Percentiles rank a stretch among this genome's conserved stretches.
These are phyloP conservation scores for Prototheca cutis DNA, from an alignment of 163 green algal genomes.

Conservation along the genomic window DNA sequence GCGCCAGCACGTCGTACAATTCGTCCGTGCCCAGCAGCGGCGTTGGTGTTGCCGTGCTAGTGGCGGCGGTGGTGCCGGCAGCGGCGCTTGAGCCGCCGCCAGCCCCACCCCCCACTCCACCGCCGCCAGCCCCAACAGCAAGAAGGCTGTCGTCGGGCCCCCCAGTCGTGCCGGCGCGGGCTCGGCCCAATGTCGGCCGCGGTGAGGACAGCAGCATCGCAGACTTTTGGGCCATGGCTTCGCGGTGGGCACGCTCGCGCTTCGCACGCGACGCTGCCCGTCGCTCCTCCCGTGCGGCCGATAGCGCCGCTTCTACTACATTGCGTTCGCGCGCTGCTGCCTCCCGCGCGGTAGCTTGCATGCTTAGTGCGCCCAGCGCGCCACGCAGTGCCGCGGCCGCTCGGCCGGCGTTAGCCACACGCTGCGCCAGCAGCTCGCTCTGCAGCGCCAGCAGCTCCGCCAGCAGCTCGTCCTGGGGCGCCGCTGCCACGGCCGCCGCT, in stretches of 20 bases:
- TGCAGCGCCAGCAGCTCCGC: slow-evolving; percentile 72
- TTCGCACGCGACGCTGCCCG: slow-evolving; percentile 27
- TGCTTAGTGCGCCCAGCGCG: slow-evolving; percentile 40
- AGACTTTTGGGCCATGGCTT: slow-evolving; percentile 29
- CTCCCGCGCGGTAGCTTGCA: slow-evolving; percentile 22
- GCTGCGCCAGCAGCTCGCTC: slow-evolving; percentile 3
- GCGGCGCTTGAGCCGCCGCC: too few relatives aligned
- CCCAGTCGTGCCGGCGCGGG: not conserved
- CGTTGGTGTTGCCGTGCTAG: not conserved
- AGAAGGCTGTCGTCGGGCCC: slow-evolving; percentile 5
- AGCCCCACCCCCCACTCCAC: not conserved
- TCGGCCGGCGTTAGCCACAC: slow-evolving; percentile 30
- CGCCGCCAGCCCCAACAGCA: not conserved
- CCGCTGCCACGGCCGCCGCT: slow-evolving; percentile 35
- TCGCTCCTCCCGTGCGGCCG: slow-evolving; percentile 8
- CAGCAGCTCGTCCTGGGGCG: slow-evolving; percentile 77
- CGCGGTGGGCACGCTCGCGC: slow-evolving; percentile 46
- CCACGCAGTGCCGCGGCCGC: slow-evolving; percentile 29
- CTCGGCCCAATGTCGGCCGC: not conserved
- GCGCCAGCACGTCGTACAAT: slow-evolving; percentile 34
- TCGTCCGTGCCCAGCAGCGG: too few relatives aligned
- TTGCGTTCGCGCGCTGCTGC: slow-evolving; percentile 29
- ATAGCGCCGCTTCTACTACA: slow-evolving; percentile 41
- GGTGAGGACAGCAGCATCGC: not conserved
- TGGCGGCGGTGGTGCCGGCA: not conserved